A percentile compares a stretch with the other conserved stretches of the same genome.
Evolutionary conservation across 2,329 filamentous ascomycete species (phyloP).

Genomic region (Pestalotiopsis sp.): DNA sequence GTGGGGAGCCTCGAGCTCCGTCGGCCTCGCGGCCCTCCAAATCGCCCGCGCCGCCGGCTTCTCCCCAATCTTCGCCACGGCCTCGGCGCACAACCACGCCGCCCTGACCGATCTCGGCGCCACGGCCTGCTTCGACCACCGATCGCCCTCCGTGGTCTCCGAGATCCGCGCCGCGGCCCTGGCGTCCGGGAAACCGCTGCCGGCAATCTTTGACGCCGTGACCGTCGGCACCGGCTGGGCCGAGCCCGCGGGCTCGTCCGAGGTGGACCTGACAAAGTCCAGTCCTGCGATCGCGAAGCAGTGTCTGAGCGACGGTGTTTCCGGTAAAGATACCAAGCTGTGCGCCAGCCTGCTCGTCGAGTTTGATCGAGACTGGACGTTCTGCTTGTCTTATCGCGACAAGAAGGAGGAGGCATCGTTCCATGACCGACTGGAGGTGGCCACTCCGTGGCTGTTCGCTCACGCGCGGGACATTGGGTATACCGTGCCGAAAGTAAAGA

Average conservation of each 20-base stretch:
- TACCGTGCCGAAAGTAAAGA: slow-evolving; percentile 10
- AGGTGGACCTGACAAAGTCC: slow-evolving; percentile 11
- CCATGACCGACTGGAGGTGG: neutral
- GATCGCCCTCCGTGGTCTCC: slow-evolving; percentile 23
- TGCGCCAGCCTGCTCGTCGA: slow-evolving; percentile 9
- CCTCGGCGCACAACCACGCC: slow-evolving; percentile 27
- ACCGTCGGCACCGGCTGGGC: slow-evolving; percentile 11
- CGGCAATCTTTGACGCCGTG: slow-evolving; percentile 17
- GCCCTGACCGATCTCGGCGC: slow-evolving; percentile 29
- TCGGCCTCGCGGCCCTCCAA: slow-evolving; percentile 31
- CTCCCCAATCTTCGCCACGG: slow-evolving; percentile 29
- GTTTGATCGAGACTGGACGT: slow-evolving; percentile 13
- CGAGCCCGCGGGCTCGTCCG: neutral
- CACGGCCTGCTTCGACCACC: slow-evolving; percentile 31
- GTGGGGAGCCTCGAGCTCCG: slow-evolving; percentile 31
- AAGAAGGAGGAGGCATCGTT: neutral
- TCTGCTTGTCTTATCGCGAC: slow-evolving; percentile 8
- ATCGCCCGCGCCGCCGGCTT: slow-evolving; percentile 27
- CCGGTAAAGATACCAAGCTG: neutral
- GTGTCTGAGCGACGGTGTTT: slow-evolving; percentile 10
- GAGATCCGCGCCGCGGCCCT: slow-evolving; percentile 15
- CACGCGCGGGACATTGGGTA: neutral
- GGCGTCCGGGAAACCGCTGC: slow-evolving; percentile 7
- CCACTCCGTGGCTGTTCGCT: neutral
- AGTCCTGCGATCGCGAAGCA: slow-evolving; percentile 14